Percentiles rank a stretch among this genome's conserved stretches.
Evolutionary conservation across 1,139 yeast genomes (phyloP).

Genomic region (Pichia sp.): DNA sequence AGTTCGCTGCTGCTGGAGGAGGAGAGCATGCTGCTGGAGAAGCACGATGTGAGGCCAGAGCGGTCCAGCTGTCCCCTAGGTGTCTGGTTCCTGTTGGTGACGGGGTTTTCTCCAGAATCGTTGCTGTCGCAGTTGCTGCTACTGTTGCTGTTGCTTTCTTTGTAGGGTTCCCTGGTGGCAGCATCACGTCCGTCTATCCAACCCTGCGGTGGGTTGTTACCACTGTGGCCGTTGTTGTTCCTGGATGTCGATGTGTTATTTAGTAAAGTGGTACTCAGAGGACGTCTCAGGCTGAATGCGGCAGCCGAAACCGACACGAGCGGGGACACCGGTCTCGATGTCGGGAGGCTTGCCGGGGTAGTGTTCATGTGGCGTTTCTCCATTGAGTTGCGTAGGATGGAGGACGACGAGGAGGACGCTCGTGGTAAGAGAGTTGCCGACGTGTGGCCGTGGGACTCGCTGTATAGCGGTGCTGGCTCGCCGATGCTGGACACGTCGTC

Average conservation of each 20-base stretch:
- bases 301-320: not conserved
- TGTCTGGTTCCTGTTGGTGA: not conserved
- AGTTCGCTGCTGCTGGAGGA: not conserved
- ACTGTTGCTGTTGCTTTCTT: no score
- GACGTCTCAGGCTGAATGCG: not conserved
- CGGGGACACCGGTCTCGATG: slow-evolving; percentile 1
- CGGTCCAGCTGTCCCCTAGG: not conserved
- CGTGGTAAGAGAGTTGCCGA: not conserved
- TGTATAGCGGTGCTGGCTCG: slow-evolving; percentile 29
- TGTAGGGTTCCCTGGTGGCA: no score
- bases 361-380: not conserved
- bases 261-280: slow-evolving; percentile 1
- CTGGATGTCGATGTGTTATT: not conserved
- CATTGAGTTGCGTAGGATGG: not conserved
- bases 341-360: not conserved
- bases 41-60: not conserved
- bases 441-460: slow-evolving; percentile 12
- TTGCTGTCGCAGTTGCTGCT: not conserved
- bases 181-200: no score
- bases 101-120: not conserved
- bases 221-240: not conserved
- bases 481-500: slow-evolving; percentile 22
- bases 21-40: not conserved
- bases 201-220: not conserved
- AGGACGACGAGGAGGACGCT: not conserved